These are phyloP conservation scores for Millerozyma acaciae DNA, from an alignment of 805 yeast genomes.

Conservation along the genomic window DNA sequence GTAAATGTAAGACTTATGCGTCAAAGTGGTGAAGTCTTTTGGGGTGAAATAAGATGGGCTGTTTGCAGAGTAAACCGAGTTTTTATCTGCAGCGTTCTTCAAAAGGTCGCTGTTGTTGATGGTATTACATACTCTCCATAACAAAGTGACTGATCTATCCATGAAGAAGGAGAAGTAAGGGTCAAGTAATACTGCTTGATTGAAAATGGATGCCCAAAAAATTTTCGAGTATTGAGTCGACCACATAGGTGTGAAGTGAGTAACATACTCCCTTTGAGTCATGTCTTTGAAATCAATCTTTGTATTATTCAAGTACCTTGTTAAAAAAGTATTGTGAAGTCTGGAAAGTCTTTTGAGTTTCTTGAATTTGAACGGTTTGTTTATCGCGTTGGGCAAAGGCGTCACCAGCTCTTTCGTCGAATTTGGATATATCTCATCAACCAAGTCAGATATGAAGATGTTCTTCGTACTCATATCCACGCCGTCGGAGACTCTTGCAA, in stretches of 20 bases:
- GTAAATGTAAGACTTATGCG: conserved; percentile 26
- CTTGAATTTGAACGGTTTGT: conserved; percentile 9
- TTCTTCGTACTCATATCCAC: conserved; percentile 2
- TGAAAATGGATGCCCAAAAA: conserved; percentile 31
- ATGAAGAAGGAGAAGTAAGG: conserved; percentile 34
- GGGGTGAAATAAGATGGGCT: conserved; percentile 3
- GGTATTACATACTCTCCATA: conserved; percentile 14
- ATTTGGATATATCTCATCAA: conserved; percentile 2
- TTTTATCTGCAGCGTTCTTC: conserved; percentile 1
- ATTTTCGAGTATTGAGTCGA: conserved; percentile 12
- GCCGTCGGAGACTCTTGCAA: too few relatives aligned
- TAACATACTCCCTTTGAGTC: conserved; percentile 11
- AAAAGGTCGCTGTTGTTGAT: conserved; percentile 3
- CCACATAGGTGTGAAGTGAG: conserved; percentile 24
- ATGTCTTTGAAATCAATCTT: conserved; percentile 11
- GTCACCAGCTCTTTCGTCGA: conserved; percentile 2
- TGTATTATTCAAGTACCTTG: conserved; percentile 10
- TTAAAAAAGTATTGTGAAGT: conserved; percentile 13
- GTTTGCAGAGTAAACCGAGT: background rate
- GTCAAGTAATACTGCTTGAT: conserved; percentile 23
- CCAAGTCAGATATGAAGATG: background rate
- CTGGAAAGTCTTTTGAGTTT: conserved; percentile 8
- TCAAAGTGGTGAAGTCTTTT: conserved; percentile 26
- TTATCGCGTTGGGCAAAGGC: conserved; percentile 21
- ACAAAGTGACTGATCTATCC: conserved; percentile 33